phyloP scores from a whole-genome alignment of 495 filamentous ascomycete genomes.

The Coniosporium apollinis region DNA sequence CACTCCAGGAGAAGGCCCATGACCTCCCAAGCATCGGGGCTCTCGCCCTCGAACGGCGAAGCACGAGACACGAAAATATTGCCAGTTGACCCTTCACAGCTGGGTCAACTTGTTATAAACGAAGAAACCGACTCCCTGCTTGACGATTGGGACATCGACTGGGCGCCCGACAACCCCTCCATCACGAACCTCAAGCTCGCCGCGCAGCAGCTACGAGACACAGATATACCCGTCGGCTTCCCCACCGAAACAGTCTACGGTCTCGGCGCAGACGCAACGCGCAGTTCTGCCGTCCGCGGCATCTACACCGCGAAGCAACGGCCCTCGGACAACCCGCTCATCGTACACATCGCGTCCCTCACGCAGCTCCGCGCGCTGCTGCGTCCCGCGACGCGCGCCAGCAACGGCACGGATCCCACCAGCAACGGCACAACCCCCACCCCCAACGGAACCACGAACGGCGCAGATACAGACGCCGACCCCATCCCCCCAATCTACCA shows the following conservation, averaged over 20 bases:
- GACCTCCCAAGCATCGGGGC: too few species aligned
- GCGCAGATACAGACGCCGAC: conserved; percentile 9
- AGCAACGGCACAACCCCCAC: conserved; percentile 18
- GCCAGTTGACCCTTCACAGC: conserved; percentile 8
- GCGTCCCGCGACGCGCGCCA: conserved; percentile 3
- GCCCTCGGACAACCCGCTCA: conserved; percentile 87
- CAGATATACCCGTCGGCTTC: conserved; percentile 71
- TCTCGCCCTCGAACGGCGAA: too few species aligned
- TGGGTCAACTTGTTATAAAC: conserved; percentile 4
- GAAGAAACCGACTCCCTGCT: conserved; percentile 5
- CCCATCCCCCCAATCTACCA: conserved; percentile 68
- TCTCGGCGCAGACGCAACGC: conserved; percentile 83
- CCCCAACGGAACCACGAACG: conserved; percentile 2
- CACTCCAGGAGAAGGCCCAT: too few species aligned
- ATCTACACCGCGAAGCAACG: conserved; percentile 85
- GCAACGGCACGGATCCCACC: neutral
- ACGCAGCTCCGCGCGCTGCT: conserved; percentile 57
- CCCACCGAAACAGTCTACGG: conserved; percentile 98
- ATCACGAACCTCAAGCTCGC: conserved; percentile 30
- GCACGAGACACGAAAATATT: conserved; percentile 6
- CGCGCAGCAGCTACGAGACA: conserved; percentile 40
- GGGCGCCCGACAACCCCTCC: conserved; percentile 6
- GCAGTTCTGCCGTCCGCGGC: conserved; percentile 63
- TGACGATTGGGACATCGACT: conserved; percentile 9
- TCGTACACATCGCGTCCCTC: conserved; percentile 76